Conservation (phyloP, 805 yeast genomes). For the Lipomyces chichibuensis region DNA sequence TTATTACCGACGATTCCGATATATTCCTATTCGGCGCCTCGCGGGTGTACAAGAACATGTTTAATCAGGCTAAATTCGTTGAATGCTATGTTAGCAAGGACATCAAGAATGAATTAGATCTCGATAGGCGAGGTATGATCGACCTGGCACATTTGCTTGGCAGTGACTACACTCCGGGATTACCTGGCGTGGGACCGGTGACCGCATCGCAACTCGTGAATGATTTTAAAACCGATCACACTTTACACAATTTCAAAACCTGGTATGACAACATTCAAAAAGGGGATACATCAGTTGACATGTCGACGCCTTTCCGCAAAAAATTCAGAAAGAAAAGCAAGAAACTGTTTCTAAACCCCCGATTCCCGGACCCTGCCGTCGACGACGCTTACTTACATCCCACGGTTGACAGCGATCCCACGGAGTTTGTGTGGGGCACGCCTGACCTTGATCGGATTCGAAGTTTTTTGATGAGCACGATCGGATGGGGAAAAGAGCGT, state of each 20-base stretch:
- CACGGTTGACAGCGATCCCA: conserved; percentile 78
- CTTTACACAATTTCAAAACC: conserved; percentile 46
- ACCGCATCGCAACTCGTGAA: conserved; percentile 87
- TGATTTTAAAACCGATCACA: conserved; percentile 66
- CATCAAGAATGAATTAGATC: conserved; percentile 64
- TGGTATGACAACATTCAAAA: conserved; percentile 62
- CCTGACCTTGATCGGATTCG: conserved; percentile 84
- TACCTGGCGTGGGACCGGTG: conserved; percentile 93
- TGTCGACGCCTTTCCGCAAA: conserved; percentile 56
- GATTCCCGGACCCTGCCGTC: conserved; percentile 73
- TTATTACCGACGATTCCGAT: conserved; percentile 96
- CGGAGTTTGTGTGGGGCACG: conserved; percentile 84
- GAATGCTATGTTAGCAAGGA: conserved; percentile 73
- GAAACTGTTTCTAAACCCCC: conserved; percentile 58
- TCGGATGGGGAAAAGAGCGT: conserved; percentile 77
- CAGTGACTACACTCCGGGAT: conserved; percentile 92
- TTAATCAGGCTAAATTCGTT: conserved; percentile 88
- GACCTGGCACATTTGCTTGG: conserved; percentile 85
- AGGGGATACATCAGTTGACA: conserved; percentile 45
- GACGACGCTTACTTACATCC: conserved; percentile 76
- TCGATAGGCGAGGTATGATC: conserved; percentile 65
- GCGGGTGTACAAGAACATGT: conserved; percentile 83
- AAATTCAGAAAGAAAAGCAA: conserved; percentile 60
- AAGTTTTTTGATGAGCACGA: conserved; percentile 63
- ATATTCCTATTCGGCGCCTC: conserved; percentile 92